Conservation (phyloP, 306 rosid genomes). For the Senna tora region DNA sequence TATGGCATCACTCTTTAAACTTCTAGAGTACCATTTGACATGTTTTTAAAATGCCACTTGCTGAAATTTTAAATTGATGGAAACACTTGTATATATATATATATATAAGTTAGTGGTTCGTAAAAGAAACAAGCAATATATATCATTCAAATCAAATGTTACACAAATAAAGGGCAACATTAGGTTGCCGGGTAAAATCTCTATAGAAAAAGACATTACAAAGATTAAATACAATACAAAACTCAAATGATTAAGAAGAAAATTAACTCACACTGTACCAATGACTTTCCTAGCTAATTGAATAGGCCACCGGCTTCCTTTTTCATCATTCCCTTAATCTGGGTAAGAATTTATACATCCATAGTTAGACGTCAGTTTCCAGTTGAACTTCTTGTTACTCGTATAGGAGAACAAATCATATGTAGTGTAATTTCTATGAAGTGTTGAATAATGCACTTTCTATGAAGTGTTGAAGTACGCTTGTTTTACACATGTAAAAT, state of each 20-base stretch:
- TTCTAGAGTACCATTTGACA: too few relatives aligned
- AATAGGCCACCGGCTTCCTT: slow-evolving; percentile 61
- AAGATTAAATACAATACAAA: not conserved
- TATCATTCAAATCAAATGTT: not conserved
- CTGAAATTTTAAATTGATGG: too few relatives aligned
- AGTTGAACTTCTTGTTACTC: not conserved
- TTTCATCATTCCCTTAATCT: slow-evolving; percentile 70
- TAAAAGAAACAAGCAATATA: not conserved
- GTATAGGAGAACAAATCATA: not conserved
- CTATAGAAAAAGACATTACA: not conserved
- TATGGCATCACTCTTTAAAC: too few relatives aligned
- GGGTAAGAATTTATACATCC: slow-evolving; percentile 15
- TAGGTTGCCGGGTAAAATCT: slow-evolving; percentile 42
- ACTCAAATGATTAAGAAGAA: not conserved
- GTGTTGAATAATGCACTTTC: too few relatives aligned
- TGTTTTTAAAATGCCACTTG: too few relatives aligned
- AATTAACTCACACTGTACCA: not conserved
- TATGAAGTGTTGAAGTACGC: too few relatives aligned
- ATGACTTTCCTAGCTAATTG: slow-evolving; percentile 33
- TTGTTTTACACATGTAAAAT: too few relatives aligned
- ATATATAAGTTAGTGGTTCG: too few relatives aligned
- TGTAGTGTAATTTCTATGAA: too few relatives aligned
- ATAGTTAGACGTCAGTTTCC: not conserved
- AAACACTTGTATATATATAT: too few relatives aligned
- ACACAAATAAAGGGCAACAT: slow-evolving; percentile 39